Evolutionary conservation across 345 rosid genomes (phyloP).

Genomic region (Syzygium oleosum): DNA sequence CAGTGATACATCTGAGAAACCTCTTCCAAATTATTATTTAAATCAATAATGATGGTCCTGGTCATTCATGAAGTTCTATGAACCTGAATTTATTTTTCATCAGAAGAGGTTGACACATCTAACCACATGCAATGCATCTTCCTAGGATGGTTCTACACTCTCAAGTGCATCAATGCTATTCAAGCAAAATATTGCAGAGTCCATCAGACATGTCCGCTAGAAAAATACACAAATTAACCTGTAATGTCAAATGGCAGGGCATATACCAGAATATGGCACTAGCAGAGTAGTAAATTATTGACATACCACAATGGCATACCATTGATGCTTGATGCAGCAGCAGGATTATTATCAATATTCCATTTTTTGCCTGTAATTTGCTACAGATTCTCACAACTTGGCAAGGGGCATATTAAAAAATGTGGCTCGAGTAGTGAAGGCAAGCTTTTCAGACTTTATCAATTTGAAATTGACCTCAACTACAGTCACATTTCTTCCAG

Average conservation of each 20-base stretch:
- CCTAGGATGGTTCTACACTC: not conserved
- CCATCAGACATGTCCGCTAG: not conserved
- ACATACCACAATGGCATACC: not conserved
- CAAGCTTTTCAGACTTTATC: constrained; percentile 40
- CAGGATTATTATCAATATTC: not conserved
- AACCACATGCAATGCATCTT: not conserved
- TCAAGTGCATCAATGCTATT: not conserved
- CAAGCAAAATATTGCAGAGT: not conserved
- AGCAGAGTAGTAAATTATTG: not conserved
- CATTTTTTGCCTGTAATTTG: not conserved
- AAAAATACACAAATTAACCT: not conserved
- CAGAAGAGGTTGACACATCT: not conserved
- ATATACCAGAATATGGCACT: not conserved
- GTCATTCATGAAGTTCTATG: not conserved
- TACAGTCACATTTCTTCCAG: constrained; percentile 66
- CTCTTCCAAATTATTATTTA: not conserved
- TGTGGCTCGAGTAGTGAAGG: constrained; percentile 50
- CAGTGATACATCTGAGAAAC: not conserved
- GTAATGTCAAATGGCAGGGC: not conserved
- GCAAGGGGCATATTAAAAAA: constrained; percentile 41
- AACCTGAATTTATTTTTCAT: not conserved
- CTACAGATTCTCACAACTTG: constrained; percentile 31
- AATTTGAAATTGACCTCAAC: constrained; percentile 49
- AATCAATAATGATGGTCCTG: not conserved
- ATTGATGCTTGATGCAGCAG: not conserved